Evolutionary conservation across 2,329 filamentous ascomycete genomes (phyloP).

Genomic region (Blastomyces parvus): DNA sequence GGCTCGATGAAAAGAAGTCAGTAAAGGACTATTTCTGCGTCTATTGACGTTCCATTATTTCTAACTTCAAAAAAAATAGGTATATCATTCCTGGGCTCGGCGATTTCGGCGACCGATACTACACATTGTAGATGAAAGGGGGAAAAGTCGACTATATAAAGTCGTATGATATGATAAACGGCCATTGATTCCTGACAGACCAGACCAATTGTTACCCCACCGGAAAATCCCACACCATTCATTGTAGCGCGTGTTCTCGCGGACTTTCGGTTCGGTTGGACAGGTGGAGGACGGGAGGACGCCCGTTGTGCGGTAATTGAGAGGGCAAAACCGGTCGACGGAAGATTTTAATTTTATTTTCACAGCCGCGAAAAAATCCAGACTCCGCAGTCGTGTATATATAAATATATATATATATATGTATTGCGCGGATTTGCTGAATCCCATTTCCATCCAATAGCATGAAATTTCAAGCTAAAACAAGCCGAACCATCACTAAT

Average conservation of each 20-base stretch:
- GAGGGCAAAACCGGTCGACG: neutral
- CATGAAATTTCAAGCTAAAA: neutral
- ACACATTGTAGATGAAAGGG: slow-evolving; percentile 58
- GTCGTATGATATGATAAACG: neutral
- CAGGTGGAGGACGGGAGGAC: neutral
- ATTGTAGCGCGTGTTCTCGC: neutral
- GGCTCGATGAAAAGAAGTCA: slow-evolving; percentile 96
- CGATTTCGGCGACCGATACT: slow-evolving; percentile 93
- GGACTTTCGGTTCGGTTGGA: neutral
- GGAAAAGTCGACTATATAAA: neutral
- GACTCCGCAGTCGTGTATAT: neutral
- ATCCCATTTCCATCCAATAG: neutral
- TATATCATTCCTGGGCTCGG: slow-evolving; percentile 92
- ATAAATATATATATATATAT: neutral
- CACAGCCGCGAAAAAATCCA: neutral
- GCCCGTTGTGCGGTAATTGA: neutral
- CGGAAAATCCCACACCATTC: neutral
- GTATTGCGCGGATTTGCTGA: neutral
- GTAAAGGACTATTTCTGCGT: slow-evolving; percentile 1
- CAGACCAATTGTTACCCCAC: neutral
- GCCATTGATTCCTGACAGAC: neutral
- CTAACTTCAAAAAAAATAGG: slow-evolving; percentile 41
- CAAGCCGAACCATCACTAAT: neutral
- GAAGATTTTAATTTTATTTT: neutral
- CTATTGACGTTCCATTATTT: neutral